These are phyloP conservation scores for Coprinellus aureogranulatus DNA, from an alignment of 768 basidiomycete genomes.

Conservation along the genomic window DNA sequence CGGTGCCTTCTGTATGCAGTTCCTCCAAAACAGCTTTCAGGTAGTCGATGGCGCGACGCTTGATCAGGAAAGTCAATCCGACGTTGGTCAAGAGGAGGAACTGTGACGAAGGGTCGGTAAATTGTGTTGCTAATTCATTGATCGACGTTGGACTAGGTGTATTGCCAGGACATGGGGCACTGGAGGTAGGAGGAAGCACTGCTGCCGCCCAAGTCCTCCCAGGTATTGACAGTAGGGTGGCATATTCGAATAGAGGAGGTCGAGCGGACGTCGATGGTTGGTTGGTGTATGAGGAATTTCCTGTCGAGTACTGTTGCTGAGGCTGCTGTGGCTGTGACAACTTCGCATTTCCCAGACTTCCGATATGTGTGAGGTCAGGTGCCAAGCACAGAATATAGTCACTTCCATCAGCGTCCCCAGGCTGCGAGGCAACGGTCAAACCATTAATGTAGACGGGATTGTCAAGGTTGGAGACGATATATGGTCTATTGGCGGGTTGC, in stretches of 20 bases:
- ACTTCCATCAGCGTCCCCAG: slow-evolving; percentile 67
- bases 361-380: slow-evolving; percentile 73
- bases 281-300: slow-evolving; percentile 33
- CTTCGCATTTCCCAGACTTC: slow-evolving; percentile 64
- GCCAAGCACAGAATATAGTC: slow-evolving; percentile 75
- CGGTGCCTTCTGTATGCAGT: slow-evolving; percentile 70
- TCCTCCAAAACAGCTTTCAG: slow-evolving; percentile 80
- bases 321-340: slow-evolving; percentile 41
- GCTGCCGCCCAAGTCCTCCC: slow-evolving; percentile 86
- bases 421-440: slow-evolving; percentile 67
- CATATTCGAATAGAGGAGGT: slow-evolving; percentile 73
- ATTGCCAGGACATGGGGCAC: slow-evolving; percentile 29
- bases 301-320: slow-evolving; percentile 34
- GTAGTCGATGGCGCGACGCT: slow-evolving; percentile 83
- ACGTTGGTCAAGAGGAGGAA: slow-evolving; percentile 89
- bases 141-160: slow-evolving; percentile 54
- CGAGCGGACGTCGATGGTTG: slow-evolving; percentile 36
- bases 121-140: slow-evolving; percentile 83
- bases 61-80: slow-evolving; percentile 76
- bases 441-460: slow-evolving; percentile 67
- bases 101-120: slow-evolving; percentile 68
- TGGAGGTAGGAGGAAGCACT: slow-evolving; percentile 37
- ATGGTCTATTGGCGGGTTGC: slow-evolving; percentile 52
- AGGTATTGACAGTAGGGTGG: slow-evolving; percentile 72
- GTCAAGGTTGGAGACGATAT: slow-evolving; percentile 57